These are phyloP conservation scores for Testicularia cyperi DNA, from an alignment of 1,284 basidiomycete species.

Conservation along the genomic window DNA sequence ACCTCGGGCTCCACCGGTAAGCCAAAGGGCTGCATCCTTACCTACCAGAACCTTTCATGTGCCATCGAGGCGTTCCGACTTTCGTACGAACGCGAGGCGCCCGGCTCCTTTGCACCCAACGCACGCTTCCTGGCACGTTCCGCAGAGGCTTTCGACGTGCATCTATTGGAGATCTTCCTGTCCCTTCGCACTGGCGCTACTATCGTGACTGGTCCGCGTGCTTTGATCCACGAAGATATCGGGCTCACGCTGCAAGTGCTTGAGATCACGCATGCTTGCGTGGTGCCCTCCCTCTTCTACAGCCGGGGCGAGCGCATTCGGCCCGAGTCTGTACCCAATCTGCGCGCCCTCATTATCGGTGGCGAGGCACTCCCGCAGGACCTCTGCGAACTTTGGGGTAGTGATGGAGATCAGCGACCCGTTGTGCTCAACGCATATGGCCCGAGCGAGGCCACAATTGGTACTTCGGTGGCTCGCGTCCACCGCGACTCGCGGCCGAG, in stretches of 20 bases:
- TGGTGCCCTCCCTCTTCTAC: conserved; percentile 57
- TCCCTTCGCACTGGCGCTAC: conserved; percentile 53
- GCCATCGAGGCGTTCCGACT: conserved; percentile 45
- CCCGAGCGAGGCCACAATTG: conserved; percentile 56
- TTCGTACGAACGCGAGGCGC: conserved; percentile 36
- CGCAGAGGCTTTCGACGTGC: conserved; percentile 58
- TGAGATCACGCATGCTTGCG: conserved; percentile 53
- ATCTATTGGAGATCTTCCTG: conserved; percentile 57
- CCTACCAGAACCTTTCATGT: conserved; percentile 43
- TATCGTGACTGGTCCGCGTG: conserved; percentile 52
- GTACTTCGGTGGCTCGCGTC: conserved; percentile 52
- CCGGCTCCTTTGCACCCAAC: conserved; percentile 21
- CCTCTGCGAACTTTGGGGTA: conserved; percentile 46
- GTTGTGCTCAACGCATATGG: conserved; percentile 56
- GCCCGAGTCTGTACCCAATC: conserved; percentile 41
- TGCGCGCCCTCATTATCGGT: conserved; percentile 51
- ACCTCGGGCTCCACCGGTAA: conserved; percentile 55
- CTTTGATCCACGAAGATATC: conserved; percentile 50
- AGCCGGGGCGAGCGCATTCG: conserved; percentile 39
- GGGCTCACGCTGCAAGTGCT: conserved; percentile 44
- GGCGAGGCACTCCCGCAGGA: conserved; percentile 51
- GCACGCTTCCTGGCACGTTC: conserved; percentile 55
- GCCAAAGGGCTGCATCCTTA: conserved; percentile 54
- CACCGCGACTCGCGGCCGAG: conserved; percentile 17
- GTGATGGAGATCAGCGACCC: conserved; percentile 9